Percentiles rank a stretch among this genome's conserved stretches.
Evolutionary conservation across 2,329 filamentous ascomycete species (phyloP).

Genomic region (Fusarium nisikadoi): DNA sequence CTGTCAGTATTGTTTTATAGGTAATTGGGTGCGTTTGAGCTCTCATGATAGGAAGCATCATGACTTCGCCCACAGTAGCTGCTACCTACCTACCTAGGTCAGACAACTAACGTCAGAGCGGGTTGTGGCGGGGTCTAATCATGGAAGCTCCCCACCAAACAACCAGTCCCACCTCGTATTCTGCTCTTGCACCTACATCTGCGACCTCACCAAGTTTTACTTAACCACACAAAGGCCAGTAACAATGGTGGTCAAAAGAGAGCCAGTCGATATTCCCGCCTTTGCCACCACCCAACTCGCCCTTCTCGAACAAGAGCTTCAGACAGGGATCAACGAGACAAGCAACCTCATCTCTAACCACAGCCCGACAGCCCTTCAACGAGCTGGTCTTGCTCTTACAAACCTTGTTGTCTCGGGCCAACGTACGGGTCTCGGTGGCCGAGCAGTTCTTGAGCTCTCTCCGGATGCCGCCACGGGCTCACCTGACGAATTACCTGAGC

Average conservation of each 20-base stretch:
- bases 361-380: conserved; percentile 75
- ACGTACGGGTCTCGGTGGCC: conserved; percentile 91
- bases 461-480: conserved; percentile 74
- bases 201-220: not conserved
- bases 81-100: not conserved
- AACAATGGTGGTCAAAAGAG: conserved; percentile 49
- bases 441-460: conserved; percentile 83
- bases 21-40: not conserved
- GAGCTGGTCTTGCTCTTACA: conserved; percentile 80
- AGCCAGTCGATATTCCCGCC: conserved; percentile 68
- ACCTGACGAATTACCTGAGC: conserved; percentile 71
- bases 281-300: conserved; percentile 78
- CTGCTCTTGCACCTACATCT: conserved; percentile 18
- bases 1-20: not conserved
- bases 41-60: conserved; percentile 19
- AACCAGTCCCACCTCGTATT: conserved; percentile 27
- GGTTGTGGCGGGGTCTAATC: conserved; percentile 36
- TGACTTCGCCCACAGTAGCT: not conserved
- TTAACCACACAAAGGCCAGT: not conserved
- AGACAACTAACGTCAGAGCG: conserved; percentile 26
- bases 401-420: conserved; percentile 80
- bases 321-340: conserved; percentile 77
- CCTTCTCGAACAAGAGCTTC: conserved; percentile 76
- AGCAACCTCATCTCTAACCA: conserved; percentile 73
- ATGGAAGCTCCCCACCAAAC: conserved; percentile 15